phyloP scores from a whole-genome alignment of 2,329 filamentous ascomycete genomes.

The Macrophomina phaseolina region DNA sequence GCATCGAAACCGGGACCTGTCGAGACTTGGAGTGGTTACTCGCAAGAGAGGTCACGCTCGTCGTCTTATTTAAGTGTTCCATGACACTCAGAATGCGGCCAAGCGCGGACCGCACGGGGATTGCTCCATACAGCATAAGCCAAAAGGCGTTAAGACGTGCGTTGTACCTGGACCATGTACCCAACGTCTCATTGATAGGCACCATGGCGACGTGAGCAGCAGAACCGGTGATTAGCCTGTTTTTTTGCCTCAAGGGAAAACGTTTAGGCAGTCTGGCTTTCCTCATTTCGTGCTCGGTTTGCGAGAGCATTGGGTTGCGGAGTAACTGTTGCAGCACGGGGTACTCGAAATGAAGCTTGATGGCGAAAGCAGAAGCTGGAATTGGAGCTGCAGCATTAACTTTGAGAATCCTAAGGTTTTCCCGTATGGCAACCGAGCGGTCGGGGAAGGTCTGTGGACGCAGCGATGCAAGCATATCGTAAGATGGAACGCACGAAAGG shows the following conservation, averaged over 20 bases:
- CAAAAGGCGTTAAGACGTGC: constrained; percentile 17
- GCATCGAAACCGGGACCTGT: neutral
- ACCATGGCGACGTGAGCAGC: constrained; percentile 18
- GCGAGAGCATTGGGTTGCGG: neutral
- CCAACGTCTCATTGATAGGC: constrained; percentile 11
- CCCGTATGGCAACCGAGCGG: constrained; percentile 10
- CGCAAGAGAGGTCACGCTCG: constrained; percentile 3
- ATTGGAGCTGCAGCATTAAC: constrained; percentile 1
- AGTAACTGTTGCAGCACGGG: neutral
- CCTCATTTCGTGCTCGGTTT: constrained; percentile 1
- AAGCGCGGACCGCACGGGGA: constrained; percentile 17
- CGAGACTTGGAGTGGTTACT: neutral
- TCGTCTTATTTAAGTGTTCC: constrained; percentile 17
- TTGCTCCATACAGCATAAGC: constrained; percentile 18
- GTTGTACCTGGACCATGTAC: constrained; percentile 19
- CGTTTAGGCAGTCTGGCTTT: constrained; percentile 2
- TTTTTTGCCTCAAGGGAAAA: constrained; percentile 12
- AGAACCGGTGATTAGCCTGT: constrained; percentile 1
- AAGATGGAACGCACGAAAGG: constrained; percentile 14
- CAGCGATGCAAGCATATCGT: neutral
- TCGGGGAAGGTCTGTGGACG: neutral
- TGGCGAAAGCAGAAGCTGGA: constrained; percentile 13
- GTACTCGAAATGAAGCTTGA: constrained; percentile 3
- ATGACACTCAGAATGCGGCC: constrained; percentile 4
- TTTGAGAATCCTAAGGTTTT: constrained; percentile 4